Evolutionary conservation across 2,329 filamentous ascomycete genomes (phyloP), one percentile per base, ranked within the genome.

Genomic region (Neurospora crassa): DNA sequence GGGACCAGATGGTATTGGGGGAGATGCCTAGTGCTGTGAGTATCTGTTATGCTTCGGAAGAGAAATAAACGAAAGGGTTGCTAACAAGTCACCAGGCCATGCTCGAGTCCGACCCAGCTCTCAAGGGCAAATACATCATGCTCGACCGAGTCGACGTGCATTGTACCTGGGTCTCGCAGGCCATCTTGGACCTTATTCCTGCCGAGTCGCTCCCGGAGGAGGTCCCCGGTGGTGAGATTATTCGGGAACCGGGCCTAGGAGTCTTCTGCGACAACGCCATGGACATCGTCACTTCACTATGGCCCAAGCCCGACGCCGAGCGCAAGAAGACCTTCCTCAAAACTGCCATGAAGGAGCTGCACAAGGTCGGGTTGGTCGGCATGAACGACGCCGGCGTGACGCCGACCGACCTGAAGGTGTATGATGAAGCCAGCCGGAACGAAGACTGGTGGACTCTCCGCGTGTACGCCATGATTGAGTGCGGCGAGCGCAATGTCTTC

Each of bases 231-330:
- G 90, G 90, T 1, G 88, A 91, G 72, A 85, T 91, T 12, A 78
- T 90, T 16, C 83, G 85, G 40, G 80, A 87, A 3, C 89, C 90
- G 0, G 88, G 88, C 0, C 83, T 85, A 76, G 90, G 90, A 59
- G 89, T 92, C 11, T 92, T 92, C 75, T 92, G 90, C 77, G 90
- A 92, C 78, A 92, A 92, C 76, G 90, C 90, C 34, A 91, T 92
- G 86, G 87, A 90, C 63, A 78, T 90, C 69, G 83, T 91, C 43
- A 81, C 83, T 71, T 79, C 82, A 2, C 75, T 87, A 20, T 90
- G 88, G 82, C 89, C 89, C 1, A 84, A 85, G 71, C 88, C 89
- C 0, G 82, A 81, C 67, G 79, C 78, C 5, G 82, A 82, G n/a
- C 84, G 83, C 74, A 90, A 88, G 76, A 82, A 83, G 5, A 79